phyloP scores from a whole-genome alignment of 495 filamentous ascomycete species.

The Pyrenopolyporus hunteri region DNA sequence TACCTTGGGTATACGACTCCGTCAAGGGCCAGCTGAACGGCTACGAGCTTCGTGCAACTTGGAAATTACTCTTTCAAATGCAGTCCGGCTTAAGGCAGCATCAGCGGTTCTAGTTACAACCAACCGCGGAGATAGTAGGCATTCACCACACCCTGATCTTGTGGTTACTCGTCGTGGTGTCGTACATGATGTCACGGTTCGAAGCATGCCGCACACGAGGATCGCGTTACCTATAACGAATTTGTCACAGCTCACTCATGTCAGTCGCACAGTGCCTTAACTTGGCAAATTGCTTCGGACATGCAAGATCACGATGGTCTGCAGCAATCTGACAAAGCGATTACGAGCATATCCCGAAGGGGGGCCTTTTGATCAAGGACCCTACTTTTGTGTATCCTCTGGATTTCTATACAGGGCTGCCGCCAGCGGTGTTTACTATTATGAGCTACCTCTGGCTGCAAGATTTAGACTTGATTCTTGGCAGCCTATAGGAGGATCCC shows the following conservation, averaged over 20 bases:
- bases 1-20: conserved; percentile 1
- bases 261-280: conserved; percentile 22
- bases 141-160: conserved; percentile 15
- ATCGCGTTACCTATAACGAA: conserved; percentile 25
- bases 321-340: conserved; percentile 29
- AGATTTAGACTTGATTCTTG: conserved; percentile 15
- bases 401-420: conserved; percentile 11
- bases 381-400: conserved; percentile 13
- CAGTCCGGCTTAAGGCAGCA: conserved; percentile 33
- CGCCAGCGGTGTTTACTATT: conserved; percentile 15
- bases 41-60: conserved; percentile 38
- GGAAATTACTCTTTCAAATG: conserved; percentile 38
- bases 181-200: conserved; percentile 36
- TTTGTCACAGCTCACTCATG: conserved; percentile 10
- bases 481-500: not conserved
- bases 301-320: conserved; percentile 35
- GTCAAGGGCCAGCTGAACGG: conserved; percentile 34
- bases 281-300: conserved; percentile 26
- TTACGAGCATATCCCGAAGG: conserved; percentile 25
- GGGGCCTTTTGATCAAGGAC: conserved; percentile 4
- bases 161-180: conserved; percentile 20
- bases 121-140: conserved; percentile 8
- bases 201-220: conserved; percentile 24
- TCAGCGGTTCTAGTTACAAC: conserved; percentile 18
- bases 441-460: conserved; percentile 9